Base-by-base conservation (phyloP, 768 basidiomycete genomes). In the Suillus lakei region DNA sequence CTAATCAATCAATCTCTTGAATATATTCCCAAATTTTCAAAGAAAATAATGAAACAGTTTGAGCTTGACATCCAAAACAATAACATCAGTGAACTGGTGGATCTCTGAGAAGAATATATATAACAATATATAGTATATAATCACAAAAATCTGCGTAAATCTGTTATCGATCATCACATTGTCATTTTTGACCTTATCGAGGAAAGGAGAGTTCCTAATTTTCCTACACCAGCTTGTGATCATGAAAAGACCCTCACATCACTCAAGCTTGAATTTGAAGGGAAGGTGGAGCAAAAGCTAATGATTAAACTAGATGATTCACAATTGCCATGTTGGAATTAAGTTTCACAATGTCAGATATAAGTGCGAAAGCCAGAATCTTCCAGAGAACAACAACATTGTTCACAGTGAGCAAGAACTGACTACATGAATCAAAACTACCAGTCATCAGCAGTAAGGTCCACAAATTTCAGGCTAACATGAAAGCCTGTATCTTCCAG, bases 71-170 rank as follows among this genome's bases (percentile, higher is more conserved):
- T n/a, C n/a, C n/a, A n/a, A n/a, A n/a, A n/a, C n/a, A n/a, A n/a
- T n/a, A n/a, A n/a, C 89, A 43, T 43, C 41, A 43, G 41, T 43
- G 41, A 5, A 43, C 43, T 43, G 43, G 43, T 43, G 43, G 43
- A n/a, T n/a, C n/a, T n/a, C n/a, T n/a, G 21, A 43, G 43, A 43
- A 43, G 21, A 18, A 21, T 8, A 43, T 43, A 43, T 21, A 43
- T 43, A 21, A 43, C 43, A 43, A 43, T 43, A 43, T 43, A 43
- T 43, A 43, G 43, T 21, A 43, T 18, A 43, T 21, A 43, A 43
- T 43, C 43, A 43, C 43, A 43, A 21, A 5, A 7, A 4, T 43
- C 43, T 6, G 21, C 43, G 21, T 44, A 43, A 43, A 18, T n/a
- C 7, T 44, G 43, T 18, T 44, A 21, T 44, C 2, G 43, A 44